A percentile compares a stretch with the other conserved stretches of the same genome.
These are phyloP conservation scores for Carpinus fangiana DNA, from an alignment of 306 rosid species.

Conservation along the genomic window DNA sequence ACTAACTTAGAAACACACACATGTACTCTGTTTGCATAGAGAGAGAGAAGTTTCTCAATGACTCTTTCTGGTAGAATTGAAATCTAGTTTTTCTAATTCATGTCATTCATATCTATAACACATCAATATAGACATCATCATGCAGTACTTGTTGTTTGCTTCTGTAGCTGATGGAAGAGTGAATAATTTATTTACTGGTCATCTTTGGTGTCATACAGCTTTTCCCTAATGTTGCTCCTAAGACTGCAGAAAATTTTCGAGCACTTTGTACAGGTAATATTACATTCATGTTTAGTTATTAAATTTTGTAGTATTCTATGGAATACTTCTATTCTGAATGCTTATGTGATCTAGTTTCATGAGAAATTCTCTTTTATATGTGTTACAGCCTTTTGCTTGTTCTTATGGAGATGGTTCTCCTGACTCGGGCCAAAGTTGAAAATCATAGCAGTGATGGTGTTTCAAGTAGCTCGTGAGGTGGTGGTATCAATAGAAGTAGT, in stretches of 20 bases:
- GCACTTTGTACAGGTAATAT: slow-evolving; percentile 84
- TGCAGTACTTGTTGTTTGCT: neutral
- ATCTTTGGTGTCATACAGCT: slow-evolving; percentile 48
- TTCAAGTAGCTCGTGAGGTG: neutral
- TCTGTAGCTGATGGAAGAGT: slow-evolving; percentile 1
- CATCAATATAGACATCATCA: too few relatives aligned
- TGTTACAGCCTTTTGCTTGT: slow-evolving; percentile 13
- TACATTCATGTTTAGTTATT: neutral
- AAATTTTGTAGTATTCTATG: neutral
- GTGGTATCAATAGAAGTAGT: too few relatives aligned
- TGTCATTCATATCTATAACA: too few relatives aligned
- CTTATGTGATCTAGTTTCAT: slow-evolving; percentile 3
- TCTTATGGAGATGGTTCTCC: slow-evolving; percentile 75
- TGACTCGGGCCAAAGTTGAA: slow-evolving; percentile 37
- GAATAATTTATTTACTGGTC: slow-evolving; percentile 12
- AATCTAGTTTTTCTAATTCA: too few relatives aligned
- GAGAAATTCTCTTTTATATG: neutral
- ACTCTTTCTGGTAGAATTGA: too few relatives aligned
- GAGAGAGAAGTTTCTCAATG: too few relatives aligned
- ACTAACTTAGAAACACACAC: too few relatives aligned
- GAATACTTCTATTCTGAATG: neutral
- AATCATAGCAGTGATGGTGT: neutral
- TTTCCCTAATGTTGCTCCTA: slow-evolving; percentile 78
- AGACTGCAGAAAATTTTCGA: slow-evolving; percentile 94
- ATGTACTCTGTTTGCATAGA: too few relatives aligned